phyloP scores from a whole-genome alignment of 169 alveolate species.

The Eimeria necatrix region DNA sequence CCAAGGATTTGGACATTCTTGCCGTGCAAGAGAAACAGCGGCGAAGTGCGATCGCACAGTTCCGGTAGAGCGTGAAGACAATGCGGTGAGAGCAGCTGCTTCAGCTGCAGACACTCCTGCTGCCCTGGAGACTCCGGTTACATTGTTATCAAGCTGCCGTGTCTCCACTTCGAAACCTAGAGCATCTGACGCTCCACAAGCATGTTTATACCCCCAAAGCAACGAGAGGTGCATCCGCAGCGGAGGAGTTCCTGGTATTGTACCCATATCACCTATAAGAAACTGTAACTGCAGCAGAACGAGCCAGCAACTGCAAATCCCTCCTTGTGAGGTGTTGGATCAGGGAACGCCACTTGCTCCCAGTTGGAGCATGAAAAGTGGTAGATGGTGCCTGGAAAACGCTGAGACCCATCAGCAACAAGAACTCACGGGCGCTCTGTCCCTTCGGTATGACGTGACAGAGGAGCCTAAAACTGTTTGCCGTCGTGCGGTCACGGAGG shows the following conservation, averaged over 20 bases:
- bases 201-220: neutral
- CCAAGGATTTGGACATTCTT: neutral
- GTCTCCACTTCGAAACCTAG: constrained; percentile 20
- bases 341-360: neutral
- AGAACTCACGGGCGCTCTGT: neutral
- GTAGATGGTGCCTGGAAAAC: neutral
- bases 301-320: neutral
- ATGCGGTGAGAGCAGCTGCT: constrained; percentile 5
- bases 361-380: neutral
- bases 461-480: constrained; percentile 20
- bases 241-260: neutral
- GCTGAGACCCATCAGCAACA: neutral
- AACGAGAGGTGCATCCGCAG: constrained; percentile 33
- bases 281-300: neutral
- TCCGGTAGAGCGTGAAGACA: neutral
- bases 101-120: constrained; percentile 40
- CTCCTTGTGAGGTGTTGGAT: neutral
- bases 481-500: constrained; percentile 63
- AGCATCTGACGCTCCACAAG: constrained; percentile 37
- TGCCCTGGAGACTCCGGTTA: constrained; percentile 47
- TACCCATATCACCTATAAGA: constrained; percentile 8
- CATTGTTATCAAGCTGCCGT: constrained; percentile 10
- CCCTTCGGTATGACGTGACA: neutral
- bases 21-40: constrained; percentile 27
- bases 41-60: neutral